Evolutionary conservation across 805 yeast species (phyloP).

Genomic region (Metschnikowia koreensis): DNA sequence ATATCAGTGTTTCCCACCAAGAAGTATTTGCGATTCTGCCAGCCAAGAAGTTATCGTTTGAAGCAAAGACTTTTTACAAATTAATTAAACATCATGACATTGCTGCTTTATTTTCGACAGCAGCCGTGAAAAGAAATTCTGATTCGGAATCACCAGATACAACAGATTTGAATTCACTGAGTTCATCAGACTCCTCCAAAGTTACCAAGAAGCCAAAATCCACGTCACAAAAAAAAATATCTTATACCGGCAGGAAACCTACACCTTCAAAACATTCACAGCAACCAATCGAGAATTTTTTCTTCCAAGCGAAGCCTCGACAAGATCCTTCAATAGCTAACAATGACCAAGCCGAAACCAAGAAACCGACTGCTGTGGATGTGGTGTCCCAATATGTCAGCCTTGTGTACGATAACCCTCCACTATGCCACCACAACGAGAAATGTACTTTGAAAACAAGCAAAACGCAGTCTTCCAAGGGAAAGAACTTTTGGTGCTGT

Average conservation of each 20-base stretch:
- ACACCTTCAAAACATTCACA: slow-evolving; percentile 14
- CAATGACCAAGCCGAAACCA: background rate
- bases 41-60: slow-evolving; percentile 18
- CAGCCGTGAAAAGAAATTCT: slow-evolving; percentile 7
- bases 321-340: background rate
- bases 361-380: background rate
- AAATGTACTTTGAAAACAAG: slow-evolving; percentile 30
- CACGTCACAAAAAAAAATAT: background rate
- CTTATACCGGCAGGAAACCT: slow-evolving; percentile 7
- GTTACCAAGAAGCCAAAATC: background rate
- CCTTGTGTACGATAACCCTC: slow-evolving; percentile 25
- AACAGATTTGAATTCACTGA: slow-evolving; percentile 1
- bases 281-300: slow-evolving; percentile 26
- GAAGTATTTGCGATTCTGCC: background rate
- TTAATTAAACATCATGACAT: slow-evolving; percentile 32
- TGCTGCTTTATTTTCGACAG: slow-evolving; percentile 25
- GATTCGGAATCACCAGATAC: slow-evolving; percentile 2
- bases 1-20: slow-evolving; percentile 39
- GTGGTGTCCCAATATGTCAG: slow-evolving; percentile 11
- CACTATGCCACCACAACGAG: slow-evolving; percentile 27
- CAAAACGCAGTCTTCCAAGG: slow-evolving; percentile 24
- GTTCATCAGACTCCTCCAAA: background rate
- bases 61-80: slow-evolving; percentile 22
- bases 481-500: slow-evolving; percentile 36
- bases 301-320: slow-evolving; percentile 10